phyloP scores from a whole-genome alignment of 306 rosid species.

The Cucumis cinereus region DNA sequence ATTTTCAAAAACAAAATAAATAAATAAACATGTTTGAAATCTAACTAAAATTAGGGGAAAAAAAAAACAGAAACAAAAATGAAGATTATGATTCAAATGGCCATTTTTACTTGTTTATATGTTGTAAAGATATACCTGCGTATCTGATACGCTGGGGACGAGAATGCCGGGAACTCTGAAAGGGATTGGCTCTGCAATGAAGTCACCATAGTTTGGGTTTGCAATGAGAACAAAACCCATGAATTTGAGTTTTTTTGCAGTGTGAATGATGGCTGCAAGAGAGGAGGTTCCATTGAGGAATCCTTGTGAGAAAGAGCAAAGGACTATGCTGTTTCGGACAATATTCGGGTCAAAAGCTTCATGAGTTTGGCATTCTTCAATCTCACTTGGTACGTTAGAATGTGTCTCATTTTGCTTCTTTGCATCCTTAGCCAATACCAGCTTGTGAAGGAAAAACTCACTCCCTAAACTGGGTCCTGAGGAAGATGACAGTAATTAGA shows the following conservation, averaged over 20 bases:
- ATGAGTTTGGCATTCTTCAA: conserved; percentile 75
- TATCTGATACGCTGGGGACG: conserved; percentile 46
- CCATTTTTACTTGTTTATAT: not conserved
- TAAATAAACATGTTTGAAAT: too few relatives aligned
- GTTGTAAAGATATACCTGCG: conserved; percentile 34
- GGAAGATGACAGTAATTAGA: not conserved
- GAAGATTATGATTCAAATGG: not conserved
- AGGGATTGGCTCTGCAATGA: conserved; percentile 59
- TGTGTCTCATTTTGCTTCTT: conserved; percentile 32
- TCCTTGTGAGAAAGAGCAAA: conserved; percentile 69
- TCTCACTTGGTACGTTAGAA: conserved; percentile 25
- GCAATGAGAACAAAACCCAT: conserved; percentile 53
- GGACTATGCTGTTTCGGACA: conserved; percentile 39
- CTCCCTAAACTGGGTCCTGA: conserved; percentile 38
- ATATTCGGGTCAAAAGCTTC: conserved; percentile 42
- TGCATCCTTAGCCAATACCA: conserved; percentile 72
- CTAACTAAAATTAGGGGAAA: too few relatives aligned
- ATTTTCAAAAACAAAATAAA: too few relatives aligned
- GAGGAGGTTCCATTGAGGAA: conserved; percentile 56
- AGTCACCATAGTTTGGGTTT: conserved; percentile 54
- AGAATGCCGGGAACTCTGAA: conserved; percentile 48
- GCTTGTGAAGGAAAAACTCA: conserved; percentile 28
- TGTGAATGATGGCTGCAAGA: conserved; percentile 35
- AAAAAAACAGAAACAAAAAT: too few relatives aligned
- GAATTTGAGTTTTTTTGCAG: conserved; percentile 38